Evolutionary conservation across 2,329 filamentous ascomycete genomes (phyloP), one percentile per base, ranked within the genome.

Genomic region (Aspergillus texensis): DNA sequence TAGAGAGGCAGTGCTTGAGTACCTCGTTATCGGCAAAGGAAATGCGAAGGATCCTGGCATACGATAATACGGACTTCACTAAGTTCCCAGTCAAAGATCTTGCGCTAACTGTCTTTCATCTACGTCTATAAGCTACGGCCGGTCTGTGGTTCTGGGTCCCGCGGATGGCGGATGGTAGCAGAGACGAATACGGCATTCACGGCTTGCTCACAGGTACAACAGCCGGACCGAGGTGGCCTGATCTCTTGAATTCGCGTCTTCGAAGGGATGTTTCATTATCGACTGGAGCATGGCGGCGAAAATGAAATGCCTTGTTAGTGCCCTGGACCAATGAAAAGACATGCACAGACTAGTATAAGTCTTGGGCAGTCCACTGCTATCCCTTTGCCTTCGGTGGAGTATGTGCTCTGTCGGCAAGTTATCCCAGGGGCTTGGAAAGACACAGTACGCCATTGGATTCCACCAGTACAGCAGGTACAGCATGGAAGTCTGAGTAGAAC

Each of bases 151-250:
- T 21, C 10, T 28, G 12, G 21, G 24, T 55, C n/a, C 34, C 4
- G 14, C 52, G 21, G 52, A 28, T 28, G 26, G 26, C 26, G 11
- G 34, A 52, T n/a, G 21, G 21, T 24, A 24, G 21, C 21, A 24
- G 21, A 24, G 21, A 32, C 28, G 11, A 34, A 52, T n/a, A 52
- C 19, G 26, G 9, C 19, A 12, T 53, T 19, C 9, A 41, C 36
- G 36, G 36, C 14, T 39, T 24, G 21, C 5, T 46, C 45, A 14
- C 45, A 14, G 45, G 12, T 14, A n/a, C 6, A 36, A 39, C 14
- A 26, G 12, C 34, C 32, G 52, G 52, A 16, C 52, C 52, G 52
- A 26, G 16, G 52, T 55, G 52, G 52, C 52, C 52, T 55, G 52
- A 55, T 39, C 12, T 30, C 8, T 30, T 24, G 16, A n/a, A 14